Base-by-base conservation (phyloP, 257 asterid species). In the Lantana camara region DNA sequence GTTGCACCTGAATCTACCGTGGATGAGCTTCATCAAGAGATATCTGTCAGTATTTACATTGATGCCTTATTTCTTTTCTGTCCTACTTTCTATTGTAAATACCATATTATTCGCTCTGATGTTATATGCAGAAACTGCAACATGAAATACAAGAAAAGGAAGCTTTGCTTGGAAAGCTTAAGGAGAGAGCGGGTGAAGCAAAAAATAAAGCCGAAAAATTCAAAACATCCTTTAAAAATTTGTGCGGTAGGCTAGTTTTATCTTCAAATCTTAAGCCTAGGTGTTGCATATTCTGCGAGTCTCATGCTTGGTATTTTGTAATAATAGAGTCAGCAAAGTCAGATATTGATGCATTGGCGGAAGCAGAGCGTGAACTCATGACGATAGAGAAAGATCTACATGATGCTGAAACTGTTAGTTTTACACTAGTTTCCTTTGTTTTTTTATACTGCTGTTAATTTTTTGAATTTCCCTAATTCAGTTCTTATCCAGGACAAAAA, bases 1-100 rank as follows among this genome's bases (percentile, higher is more conserved):
- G 61, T 73, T 52, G 74, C 71, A 14, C 74, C 89, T 67, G 69
- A 81, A 21, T 85, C 95, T 60, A 65, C 80, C 32, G 79, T 67
- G 68, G 91, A 85, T 55, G 98, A 90, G 68, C 88, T 83, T 74
- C 91, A 75, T 54, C 82, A 74, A 56, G 98, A 90, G 41, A 74
- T 83, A 73, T 72, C 82, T 50, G 98, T 91, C 45, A 68, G 95
- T 81, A 72, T 70, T 74, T 14, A 49, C 32, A 48, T 66, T 59
- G 45, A n/a, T 38, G n/a, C n/a, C n/a, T n/a, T 54, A 24, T 23
- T 24, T 51, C 30, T 51, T 48, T 66, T 45, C 44, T 21, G 19
- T 11, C 35, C n/a, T 64, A 42, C 47, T 57, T 41, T 59, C 66
- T 52, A 40, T 49, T 27, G 29, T 27, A 38, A 42, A 27, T 51